A percentile compares a stretch with the other conserved stretches of the same genome.
Evolutionary conservation across 768 basidiomycete genomes (phyloP).

Genomic region (Termitomyces bulborhizus): DNA sequence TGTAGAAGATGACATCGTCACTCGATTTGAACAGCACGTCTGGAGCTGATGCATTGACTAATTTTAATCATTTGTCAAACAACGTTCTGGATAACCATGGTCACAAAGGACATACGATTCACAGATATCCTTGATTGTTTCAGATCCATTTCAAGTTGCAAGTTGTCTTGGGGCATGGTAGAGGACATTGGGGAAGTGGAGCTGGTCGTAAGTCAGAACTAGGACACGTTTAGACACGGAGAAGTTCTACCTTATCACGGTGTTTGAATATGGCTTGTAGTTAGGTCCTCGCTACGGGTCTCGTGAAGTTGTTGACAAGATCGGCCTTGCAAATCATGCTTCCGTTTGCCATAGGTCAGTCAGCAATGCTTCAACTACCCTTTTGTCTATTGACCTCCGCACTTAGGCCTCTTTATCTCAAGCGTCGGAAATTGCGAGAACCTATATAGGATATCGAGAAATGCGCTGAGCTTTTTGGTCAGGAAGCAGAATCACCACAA

Average conservation of each 20-base stretch:
- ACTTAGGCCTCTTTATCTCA: constrained; percentile 26
- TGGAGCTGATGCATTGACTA: background rate
- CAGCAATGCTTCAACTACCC: background rate
- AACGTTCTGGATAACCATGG: too few relatives aligned
- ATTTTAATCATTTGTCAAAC: too few relatives aligned
- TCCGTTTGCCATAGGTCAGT: constrained; percentile 36
- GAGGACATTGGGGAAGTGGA: too few relatives aligned
- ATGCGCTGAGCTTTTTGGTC: background rate
- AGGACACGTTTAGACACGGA: constrained; percentile 28
- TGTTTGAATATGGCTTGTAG: constrained; percentile 32
- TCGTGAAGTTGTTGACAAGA: constrained; percentile 35
- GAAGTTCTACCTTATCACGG: constrained; percentile 46
- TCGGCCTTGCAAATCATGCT: constrained; percentile 26
- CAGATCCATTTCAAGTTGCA: too few relatives aligned
- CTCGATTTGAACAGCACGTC: background rate
- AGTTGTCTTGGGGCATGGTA: too few relatives aligned
- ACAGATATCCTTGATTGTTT: too few relatives aligned
- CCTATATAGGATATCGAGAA: too few relatives aligned
- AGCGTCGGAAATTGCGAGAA: constrained; percentile 34
- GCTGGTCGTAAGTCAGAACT: too few relatives aligned
- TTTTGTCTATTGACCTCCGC: background rate
- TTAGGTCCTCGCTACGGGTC: constrained; percentile 32
- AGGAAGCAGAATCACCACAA: constrained; percentile 51
- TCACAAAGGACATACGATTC: too few relatives aligned
- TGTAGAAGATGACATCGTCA: background rate